Evolutionary conservation across 176 grass and related monocot genomes (phyloP), one percentile per base, ranked within the genome.

Genomic region (Echinochloa phyllopogon): DNA sequence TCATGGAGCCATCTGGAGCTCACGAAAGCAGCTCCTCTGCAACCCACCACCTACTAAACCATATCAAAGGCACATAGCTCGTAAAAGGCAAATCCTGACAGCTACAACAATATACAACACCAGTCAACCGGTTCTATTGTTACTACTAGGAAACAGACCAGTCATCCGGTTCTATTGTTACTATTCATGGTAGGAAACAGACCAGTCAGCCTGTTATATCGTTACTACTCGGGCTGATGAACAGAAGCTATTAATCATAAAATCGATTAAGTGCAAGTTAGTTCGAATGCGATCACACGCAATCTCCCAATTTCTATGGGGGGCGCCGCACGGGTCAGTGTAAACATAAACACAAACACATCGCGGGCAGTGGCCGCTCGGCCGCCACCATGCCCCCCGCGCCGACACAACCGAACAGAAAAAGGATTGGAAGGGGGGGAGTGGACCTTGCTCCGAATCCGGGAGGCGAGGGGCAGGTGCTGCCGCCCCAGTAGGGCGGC

Each of bases 11-110:
- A 87, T 38, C 81, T 81, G 38, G 84, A 91, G 53, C 55, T 76
- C 59, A 79, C 48, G 25, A 92, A 86, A 82, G 69, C 62, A 88
- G 85, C 81, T 84, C 81, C 75, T 90, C 90, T 92, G 79, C 47
- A 88, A 84, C 65, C 86, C 66, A 86, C 73, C 62, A 90, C 90
- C 93, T 95, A 92, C 90, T 95, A 95, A 92, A 87, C 89, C 75
- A 91, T 24, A 91, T 43, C 81, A 91, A 87, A 84, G 79, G 24
- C 11, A 53, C 0, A n/a, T n/a, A 45, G 20, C 29, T 37, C 33
- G 24, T 27, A 43, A 80, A 57, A 27, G 16, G 16, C 21, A 15
- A 43, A 45, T 5, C 1, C 14, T 1, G 38, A 29, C 41, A 37
- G 67, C 40, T 59, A 50, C 27, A 74, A 29, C 0, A n/a, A 55